Base-by-base conservation (phyloP, 768 basidiomycete species). In the Lentinula edodes region DNA sequence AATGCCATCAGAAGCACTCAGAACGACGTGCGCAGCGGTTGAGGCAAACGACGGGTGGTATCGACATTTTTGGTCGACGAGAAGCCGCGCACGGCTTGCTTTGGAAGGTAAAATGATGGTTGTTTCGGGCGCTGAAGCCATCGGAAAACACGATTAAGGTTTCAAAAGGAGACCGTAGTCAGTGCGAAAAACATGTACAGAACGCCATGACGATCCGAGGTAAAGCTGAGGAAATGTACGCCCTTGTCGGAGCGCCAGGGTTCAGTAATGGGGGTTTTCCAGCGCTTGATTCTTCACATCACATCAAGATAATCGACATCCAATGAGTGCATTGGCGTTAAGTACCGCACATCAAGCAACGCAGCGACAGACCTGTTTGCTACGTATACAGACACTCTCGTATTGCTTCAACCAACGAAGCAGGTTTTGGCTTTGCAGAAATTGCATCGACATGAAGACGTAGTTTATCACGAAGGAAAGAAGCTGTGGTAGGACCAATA, bases 401-500 rank as follows among this genome's bases (percentile, higher is more conserved):
- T 28, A 81, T 75, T 18, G 69, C 74, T 20, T 63, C 55, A 9
- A 79, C 66, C 0, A 91, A 74, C 5, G 78, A 75, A 3, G 83
- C 81, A 0, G 89, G 79, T 2, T 75, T 81, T 0, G 90, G 89
- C 58, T 79, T 84, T 13, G 72, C 61, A 18, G 90, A 72, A 12
- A 83, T 76, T 4, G 78, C 86, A 59, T 85, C 79, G 1, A 91
- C 89, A 2, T 56, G 66, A 32, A 89, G 61, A 10, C 69, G 62
- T 6, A 86, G 68, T 35, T 74, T 72, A 18, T 84, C 76, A 1
- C 63, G 72, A 23, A 91, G 70, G 66, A 78, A 87, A 1, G 75
- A 66, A 3, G 79, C 55, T 0, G 89, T 91, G 20, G 88, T 90
- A 0, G 84, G 83, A 0, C 90, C 90, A 59, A 92, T 91, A 1